These are phyloP conservation scores for Penicillium goetzii DNA, from an alignment of 495 filamentous ascomycete genomes.

Conservation along the genomic window DNA sequence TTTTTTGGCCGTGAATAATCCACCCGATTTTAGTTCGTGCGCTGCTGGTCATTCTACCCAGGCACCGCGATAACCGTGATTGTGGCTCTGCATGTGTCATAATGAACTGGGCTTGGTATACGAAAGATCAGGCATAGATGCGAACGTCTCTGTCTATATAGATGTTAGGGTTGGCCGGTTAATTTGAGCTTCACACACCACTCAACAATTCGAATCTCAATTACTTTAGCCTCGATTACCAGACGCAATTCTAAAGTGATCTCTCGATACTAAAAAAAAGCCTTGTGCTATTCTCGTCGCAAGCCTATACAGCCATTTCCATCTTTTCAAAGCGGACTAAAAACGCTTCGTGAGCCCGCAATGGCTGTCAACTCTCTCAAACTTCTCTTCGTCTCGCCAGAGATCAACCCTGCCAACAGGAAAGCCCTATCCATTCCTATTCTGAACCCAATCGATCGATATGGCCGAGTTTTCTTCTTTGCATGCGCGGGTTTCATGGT, in stretches of 20 bases:
- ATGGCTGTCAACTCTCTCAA: conserved; percentile 33
- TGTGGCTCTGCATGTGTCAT: conserved; percentile 23
- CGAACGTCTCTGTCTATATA: conserved; percentile 15
- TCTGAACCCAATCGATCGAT: conserved; percentile 76
- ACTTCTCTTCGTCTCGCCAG: conserved; percentile 41
- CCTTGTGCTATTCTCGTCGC: not conserved
- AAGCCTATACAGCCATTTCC: not conserved
- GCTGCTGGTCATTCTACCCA: not conserved
- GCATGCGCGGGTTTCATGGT: conserved; percentile 96
- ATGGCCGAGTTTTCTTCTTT: conserved; percentile 93
- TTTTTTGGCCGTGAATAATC: conserved; percentile 15
- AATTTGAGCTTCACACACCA: not conserved
- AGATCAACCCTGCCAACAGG: conserved; percentile 72
- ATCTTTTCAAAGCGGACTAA: not conserved
- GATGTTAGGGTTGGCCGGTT: not conserved
- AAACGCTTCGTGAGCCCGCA: not conserved
- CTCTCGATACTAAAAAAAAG: not conserved
- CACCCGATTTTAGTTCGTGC: not conserved
- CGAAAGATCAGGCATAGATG: not conserved
- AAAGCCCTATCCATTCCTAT: conserved; percentile 83
- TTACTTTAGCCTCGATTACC: not conserved
- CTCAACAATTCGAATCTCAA: not conserved
- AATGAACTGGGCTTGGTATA: not conserved
- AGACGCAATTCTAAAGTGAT: not conserved
- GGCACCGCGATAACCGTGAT: conserved; percentile 11